These are phyloP conservation scores for Apiospora kogelbergensis DNA, from an alignment of 2,329 filamentous ascomycete genomes.

Conservation along the genomic window DNA sequence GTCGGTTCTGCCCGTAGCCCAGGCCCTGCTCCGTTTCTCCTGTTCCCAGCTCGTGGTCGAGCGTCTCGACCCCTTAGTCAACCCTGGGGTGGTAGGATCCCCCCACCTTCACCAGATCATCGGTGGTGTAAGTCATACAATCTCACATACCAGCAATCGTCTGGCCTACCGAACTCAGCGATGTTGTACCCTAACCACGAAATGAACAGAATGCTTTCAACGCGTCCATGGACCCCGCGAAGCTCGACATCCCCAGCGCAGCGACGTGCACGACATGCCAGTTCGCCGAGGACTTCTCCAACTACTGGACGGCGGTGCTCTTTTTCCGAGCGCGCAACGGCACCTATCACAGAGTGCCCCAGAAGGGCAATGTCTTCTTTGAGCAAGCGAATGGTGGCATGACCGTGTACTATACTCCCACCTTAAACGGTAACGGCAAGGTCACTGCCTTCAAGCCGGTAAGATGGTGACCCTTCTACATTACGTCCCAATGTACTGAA, in stretches of 20 bases:
- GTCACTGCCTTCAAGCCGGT: slow-evolving; percentile 32
- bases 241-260: slow-evolving; percentile 23
- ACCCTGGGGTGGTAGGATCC: slow-evolving; percentile 29
- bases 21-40: slow-evolving; percentile 32
- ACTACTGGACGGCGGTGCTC: slow-evolving; percentile 42
- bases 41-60: slow-evolving; percentile 37
- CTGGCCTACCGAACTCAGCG: too few species aligned
- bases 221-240: slow-evolving; percentile 20
- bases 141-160: not conserved
- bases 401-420: slow-evolving; percentile 32
- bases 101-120: slow-evolving; percentile 33
- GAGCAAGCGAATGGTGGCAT: slow-evolving; percentile 32
- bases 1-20: not conserved
- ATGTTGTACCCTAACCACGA: slow-evolving; percentile 17
- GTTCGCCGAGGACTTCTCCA: slow-evolving; percentile 42
- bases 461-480: slow-evolving; percentile 30
- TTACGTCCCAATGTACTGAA: not conserved
- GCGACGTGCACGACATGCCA: slow-evolving; percentile 43
- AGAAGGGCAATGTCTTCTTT: slow-evolving; percentile 32
- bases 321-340: slow-evolving; percentile 40
- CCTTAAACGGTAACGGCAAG: slow-evolving; percentile 25
- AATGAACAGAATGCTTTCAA: slow-evolving; percentile 29
- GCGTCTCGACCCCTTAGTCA: slow-evolving; percentile 30
- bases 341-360: slow-evolving; percentile 31
- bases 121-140: slow-evolving; percentile 21